phyloP scores from a whole-genome alignment of 306 rosid genomes.

The Dryas drummondii region DNA sequence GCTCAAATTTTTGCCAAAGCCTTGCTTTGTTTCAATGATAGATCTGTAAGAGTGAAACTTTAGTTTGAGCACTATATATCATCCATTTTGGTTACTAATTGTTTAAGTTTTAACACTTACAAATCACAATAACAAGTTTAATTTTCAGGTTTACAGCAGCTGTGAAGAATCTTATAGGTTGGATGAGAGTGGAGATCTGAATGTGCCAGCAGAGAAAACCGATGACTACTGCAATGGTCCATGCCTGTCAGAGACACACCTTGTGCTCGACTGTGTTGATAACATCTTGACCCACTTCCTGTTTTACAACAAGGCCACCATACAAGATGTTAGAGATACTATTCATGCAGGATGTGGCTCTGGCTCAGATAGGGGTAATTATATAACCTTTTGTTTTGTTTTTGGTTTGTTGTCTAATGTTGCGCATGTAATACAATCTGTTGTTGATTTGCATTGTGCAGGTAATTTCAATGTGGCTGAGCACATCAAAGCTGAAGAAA shows the following conservation, averaged over 20 bases:
- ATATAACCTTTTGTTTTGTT: not conserved
- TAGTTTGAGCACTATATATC: no score
- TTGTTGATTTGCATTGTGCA: constrained; percentile 21
- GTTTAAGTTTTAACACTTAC: no score
- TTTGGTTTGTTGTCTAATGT: not conserved
- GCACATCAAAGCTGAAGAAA: constrained; percentile 48
- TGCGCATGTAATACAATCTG: not conserved
- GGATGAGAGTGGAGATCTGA: constrained; percentile 51
- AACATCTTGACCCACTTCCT: constrained; percentile 54
- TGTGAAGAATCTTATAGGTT: constrained; percentile 75
- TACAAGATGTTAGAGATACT: constrained; percentile 57
- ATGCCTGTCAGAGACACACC: constrained; percentile 66
- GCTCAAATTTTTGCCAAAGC: constrained; percentile 68
- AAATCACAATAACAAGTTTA: no score
- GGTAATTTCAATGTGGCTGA: constrained; percentile 70
- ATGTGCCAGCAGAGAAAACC: constrained; percentile 49
- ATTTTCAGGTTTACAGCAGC: constrained; percentile 58
- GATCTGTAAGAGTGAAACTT: constrained; percentile 46
- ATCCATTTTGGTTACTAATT: not conserved
- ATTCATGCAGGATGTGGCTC: constrained; percentile 68
- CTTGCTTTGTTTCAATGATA: constrained; percentile 75
- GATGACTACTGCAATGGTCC: constrained; percentile 69
- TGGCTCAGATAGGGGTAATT: constrained; percentile 72
- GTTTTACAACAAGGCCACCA: constrained; percentile 75
- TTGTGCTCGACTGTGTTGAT: constrained; percentile 65